A percentile compares a stretch with the other conserved stretches of the same genome.
Conservation (phyloP, 805 yeast species). For the Cyberlindnera subsufficiens region DNA sequence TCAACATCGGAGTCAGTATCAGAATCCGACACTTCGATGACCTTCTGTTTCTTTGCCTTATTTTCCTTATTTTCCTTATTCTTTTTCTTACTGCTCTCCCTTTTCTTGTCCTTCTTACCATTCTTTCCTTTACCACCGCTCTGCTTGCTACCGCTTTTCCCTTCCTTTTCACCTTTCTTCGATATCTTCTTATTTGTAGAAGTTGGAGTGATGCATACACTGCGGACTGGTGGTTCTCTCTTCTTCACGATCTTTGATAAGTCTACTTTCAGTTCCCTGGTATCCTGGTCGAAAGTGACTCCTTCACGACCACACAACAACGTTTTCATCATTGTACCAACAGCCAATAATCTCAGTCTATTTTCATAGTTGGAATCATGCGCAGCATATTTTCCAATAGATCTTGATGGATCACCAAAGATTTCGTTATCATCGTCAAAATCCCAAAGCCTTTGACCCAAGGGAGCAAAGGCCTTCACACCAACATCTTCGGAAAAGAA, state of each 20-base stretch:
- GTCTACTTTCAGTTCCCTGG: slow-evolving; percentile 12
- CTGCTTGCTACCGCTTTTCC: slow-evolving; percentile 1
- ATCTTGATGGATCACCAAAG: slow-evolving; percentile 15
- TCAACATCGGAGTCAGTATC: slow-evolving; percentile 1
- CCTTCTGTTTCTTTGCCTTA: not conserved
- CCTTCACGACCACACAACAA: slow-evolving; percentile 25
- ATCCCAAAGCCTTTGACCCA: slow-evolving; percentile 50
- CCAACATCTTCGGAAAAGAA: slow-evolving; percentile 61
- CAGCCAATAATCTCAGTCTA: slow-evolving; percentile 27
- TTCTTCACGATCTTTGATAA: slow-evolving; percentile 8
- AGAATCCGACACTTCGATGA: not conserved
- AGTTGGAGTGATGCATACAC: not conserved
- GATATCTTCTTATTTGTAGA: not conserved
- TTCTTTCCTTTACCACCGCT: not conserved
- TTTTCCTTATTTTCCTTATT: not conserved
- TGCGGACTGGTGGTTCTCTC: not conserved
- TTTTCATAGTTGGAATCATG: slow-evolving; percentile 28
- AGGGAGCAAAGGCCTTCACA: slow-evolving; percentile 52
- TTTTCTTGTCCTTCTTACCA: slow-evolving; percentile 1
- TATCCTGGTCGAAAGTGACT: slow-evolving; percentile 20
- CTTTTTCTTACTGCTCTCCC: slow-evolving; percentile 3
- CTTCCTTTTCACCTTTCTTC: slow-evolving; percentile 2
- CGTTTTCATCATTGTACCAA: slow-evolving; percentile 27
- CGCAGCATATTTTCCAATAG: slow-evolving; percentile 20
- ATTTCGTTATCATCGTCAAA: slow-evolving; percentile 41